A percentile compares a stretch with the other conserved stretches of the same genome.
Conservation (phyloP, 148 eudicot genomes). For the Vaccinium myrtillus region DNA sequence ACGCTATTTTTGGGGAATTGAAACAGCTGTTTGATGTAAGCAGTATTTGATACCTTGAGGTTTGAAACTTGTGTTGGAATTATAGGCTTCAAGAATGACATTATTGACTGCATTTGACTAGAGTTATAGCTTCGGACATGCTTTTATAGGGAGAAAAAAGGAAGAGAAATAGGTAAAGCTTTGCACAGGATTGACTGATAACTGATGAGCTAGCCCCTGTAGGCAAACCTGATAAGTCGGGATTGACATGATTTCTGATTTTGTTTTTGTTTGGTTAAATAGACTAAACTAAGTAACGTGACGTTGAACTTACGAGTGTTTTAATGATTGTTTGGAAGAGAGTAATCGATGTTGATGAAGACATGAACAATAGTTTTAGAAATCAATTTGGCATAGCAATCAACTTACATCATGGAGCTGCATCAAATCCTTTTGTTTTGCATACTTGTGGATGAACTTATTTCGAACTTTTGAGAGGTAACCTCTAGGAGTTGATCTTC, state of each 20-base stretch:
- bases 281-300: not conserved
- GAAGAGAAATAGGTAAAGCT: not conserved
- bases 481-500: not conserved
- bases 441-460: not conserved
- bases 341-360: not conserved
- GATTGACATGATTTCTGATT: not conserved
- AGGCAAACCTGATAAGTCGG: not conserved
- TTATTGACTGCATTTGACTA: not conserved
- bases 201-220: not conserved
- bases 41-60: not conserved
- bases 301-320: not conserved
- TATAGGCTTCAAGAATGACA: not conserved
- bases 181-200: not conserved
- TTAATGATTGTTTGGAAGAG: not conserved
- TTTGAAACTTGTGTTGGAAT: not conserved
- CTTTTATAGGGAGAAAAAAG: not conserved
- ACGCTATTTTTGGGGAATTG: not conserved
- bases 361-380: not conserved
- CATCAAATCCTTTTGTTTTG: not conserved
- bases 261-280: not conserved
- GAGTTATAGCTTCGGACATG: not conserved
- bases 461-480: not conserved
- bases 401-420: not conserved
- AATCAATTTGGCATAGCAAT: not conserved
- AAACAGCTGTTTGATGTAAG: conserved; percentile 3